A percentile compares a stretch with the other conserved stretches of the same genome.
phyloP scores from a whole-genome alignment of 768 basidiomycete species.

The Phlegmacium glaucopus region DNA sequence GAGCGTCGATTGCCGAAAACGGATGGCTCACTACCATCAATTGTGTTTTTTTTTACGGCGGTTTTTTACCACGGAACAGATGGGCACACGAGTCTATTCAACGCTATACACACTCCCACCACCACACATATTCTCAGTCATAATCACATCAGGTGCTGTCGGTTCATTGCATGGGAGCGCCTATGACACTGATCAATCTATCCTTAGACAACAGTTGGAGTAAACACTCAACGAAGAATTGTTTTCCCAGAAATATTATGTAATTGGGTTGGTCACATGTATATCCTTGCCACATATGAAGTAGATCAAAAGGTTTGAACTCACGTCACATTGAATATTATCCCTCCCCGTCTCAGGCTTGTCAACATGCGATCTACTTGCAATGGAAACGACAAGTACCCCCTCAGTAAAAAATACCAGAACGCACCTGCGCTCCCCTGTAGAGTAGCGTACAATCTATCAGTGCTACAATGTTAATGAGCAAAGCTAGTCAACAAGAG shows the following conservation, averaged over 20 bases:
- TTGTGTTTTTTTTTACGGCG: no score
- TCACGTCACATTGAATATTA: constrained; percentile 49
- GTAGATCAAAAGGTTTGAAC: constrained; percentile 49
- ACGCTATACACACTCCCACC: no score
- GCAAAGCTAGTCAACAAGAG: constrained; percentile 65
- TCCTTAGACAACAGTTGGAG: constrained; percentile 2
- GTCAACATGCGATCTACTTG: constrained; percentile 28
- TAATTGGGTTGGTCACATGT: constrained; percentile 1
- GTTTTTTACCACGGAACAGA: no score
- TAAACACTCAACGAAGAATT: constrained; percentile 9
- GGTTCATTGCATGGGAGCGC: no score
- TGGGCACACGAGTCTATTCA: no score
- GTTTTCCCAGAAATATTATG: constrained; percentile 1
- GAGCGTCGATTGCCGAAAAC: no score
- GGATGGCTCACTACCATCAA: no score
- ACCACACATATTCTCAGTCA: no score
- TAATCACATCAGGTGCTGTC: no score
- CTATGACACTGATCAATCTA: no score
- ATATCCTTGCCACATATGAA: constrained; percentile 20
- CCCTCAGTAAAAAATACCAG: constrained; percentile 47
- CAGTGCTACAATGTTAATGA: constrained; percentile 16
- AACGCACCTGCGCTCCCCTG: constrained; percentile 56
- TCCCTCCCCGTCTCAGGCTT: constrained; percentile 19
- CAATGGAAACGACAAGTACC: constrained; percentile 33
- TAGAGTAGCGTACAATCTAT: constrained; percentile 27